These are phyloP conservation scores for Melaleuca alternifolia DNA, from an alignment of 345 rosid genomes.

Conservation along the genomic window DNA sequence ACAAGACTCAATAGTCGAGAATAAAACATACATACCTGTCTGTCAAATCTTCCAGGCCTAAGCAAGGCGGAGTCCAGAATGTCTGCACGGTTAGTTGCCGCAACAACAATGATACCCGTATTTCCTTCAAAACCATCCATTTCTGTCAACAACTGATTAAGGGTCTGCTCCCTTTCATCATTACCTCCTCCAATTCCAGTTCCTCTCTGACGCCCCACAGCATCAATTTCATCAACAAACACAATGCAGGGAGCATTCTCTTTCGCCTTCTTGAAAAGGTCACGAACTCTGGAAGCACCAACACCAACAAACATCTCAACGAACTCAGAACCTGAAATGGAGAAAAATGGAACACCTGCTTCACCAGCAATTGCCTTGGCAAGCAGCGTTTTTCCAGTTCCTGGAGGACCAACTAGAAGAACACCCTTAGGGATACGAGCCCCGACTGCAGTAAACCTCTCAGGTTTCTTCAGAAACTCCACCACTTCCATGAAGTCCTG, in stretches of 20 bases:
- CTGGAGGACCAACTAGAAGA: slow-evolving; percentile 96
- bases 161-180: slow-evolving; percentile 97
- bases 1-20: neutral
- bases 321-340: slow-evolving; percentile 95
- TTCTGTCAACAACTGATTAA: slow-evolving; percentile 91
- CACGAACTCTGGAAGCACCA: slow-evolving; percentile 94
- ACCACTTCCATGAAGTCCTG: slow-evolving; percentile 99
- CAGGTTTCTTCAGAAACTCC: slow-evolving; percentile 95
- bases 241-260: slow-evolving; percentile 96
- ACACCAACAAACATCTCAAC: slow-evolving; percentile 99
- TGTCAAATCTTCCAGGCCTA: slow-evolving; percentile 94
- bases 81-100: slow-evolving; percentile 93
- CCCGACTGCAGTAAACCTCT: slow-evolving; percentile 95
- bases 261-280: slow-evolving; percentile 92
- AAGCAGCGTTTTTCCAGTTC: slow-evolving; percentile 97
- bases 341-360: slow-evolving; percentile 96
- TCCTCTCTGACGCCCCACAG: slow-evolving; percentile 94
- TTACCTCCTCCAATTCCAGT: slow-evolving; percentile 98
- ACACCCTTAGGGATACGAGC: slow-evolving; percentile 98
- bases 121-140: slow-evolving; percentile 99
- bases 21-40: slow-evolving; percentile 43
- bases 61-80: slow-evolving; percentile 87
- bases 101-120: slow-evolving; percentile 85
- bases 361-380: slow-evolving; percentile 99
- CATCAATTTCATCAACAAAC: slow-evolving; percentile 98